Evolutionary conservation across 2,329 filamentous ascomycete genomes (phyloP), one percentile per base, ranked within the genome.

Genomic region (Exophiala xenobiotica): DNA sequence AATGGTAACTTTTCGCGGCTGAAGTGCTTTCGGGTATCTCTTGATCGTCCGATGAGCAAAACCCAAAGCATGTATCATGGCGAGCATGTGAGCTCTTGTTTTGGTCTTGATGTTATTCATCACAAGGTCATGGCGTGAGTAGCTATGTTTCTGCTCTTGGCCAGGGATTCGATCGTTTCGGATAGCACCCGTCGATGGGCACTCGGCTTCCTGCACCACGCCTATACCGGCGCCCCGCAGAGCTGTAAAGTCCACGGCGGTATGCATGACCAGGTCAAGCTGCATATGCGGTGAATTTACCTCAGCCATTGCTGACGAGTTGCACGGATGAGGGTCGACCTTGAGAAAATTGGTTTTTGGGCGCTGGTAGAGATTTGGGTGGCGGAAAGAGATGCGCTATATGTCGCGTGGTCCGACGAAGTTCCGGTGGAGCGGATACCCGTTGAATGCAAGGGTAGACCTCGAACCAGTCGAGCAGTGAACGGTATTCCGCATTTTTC

Each of bases 101-200:
- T 42, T 42, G 39, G 39, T 42, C 39, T 42, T 42, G 39, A 42
- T 42, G 39, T 42, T 42, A 42, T 42, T 42, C 20, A 42, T 18
- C 39, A 42, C 39, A 42, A 42, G 39, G 20, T 24, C 14, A 42
- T 24, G 39, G 39, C 20, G 39, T 42, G 39, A 23, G 39, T 42
- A 42, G 39, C 39, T 42, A 22, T 42, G 39, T 42, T 42, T 42
- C 39, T 42, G 39, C 39, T 42, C 39, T 42, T 22, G 39, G 39
- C 39, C 20, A 42, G 39, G 39, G 39, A 42, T 42, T 42, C 39
- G 39, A 42, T 42, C 39, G 39, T 42, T 42, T 42, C 39, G 9
- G 39, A 42, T 22, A 42, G 39, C 14, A 42, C 39, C 39, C 19
- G 14, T 42, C 20, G 39, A 42, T 42, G 20, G 39, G 39, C 39